These are phyloP conservation scores for Hibiscus tridactylites DNA, from an alignment of 345 rosid species.

Conservation along the genomic window DNA sequence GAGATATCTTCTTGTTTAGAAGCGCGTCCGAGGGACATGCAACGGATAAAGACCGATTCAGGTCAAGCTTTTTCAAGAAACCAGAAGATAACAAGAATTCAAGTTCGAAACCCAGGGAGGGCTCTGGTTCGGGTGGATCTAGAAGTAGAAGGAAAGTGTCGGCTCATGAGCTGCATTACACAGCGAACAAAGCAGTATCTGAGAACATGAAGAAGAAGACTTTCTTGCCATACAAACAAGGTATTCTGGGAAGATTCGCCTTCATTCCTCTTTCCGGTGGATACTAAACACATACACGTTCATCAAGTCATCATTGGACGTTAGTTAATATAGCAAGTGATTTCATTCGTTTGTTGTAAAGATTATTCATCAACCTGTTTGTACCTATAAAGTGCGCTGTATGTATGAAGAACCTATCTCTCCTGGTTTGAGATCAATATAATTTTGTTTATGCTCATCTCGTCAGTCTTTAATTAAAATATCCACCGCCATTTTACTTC, in stretches of 20 bases:
- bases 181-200: conserved; percentile 63
- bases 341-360: conserved; percentile 5
- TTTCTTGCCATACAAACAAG: conserved; percentile 84
- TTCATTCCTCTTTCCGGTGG: conserved; percentile 33
- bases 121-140: conserved; percentile 21
- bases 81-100: conserved; percentile 48
- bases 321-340: neutral
- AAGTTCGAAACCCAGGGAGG: conserved; percentile 32
- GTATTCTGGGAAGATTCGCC: conserved; percentile 64
- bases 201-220: conserved; percentile 73
- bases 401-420: neutral
- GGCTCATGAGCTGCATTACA: conserved; percentile 87
- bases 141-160: conserved; percentile 40
- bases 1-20: conserved; percentile 67
- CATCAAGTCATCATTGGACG: neutral
- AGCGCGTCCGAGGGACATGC: conserved; percentile 88
- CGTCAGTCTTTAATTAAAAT: too few species aligned
- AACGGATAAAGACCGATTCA: conserved; percentile 39
- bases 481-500: neutral
- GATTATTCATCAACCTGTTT: neutral
- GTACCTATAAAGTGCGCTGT: neutral
- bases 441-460: neutral
- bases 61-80: conserved; percentile 40
- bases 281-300: neutral
- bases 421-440: neutral